These are phyloP conservation scores for Cordyceps militaris DNA, from an alignment of 2,329 filamentous ascomycete species.

Conservation along the genomic window DNA sequence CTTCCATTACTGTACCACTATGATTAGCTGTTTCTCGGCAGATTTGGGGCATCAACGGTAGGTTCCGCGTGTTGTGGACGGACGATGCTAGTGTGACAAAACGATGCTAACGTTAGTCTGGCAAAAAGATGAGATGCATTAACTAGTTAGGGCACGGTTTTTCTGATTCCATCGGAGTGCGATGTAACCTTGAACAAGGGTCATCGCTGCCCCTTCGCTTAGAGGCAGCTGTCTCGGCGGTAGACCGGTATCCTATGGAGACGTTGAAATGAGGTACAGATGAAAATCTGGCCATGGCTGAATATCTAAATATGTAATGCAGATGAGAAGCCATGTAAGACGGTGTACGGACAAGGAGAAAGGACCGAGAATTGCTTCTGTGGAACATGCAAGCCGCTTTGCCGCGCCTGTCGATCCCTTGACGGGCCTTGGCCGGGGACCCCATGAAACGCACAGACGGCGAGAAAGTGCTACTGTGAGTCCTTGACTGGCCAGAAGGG, in stretches of 20 bases:
- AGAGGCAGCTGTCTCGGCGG: not conserved
- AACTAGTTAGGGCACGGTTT: not conserved
- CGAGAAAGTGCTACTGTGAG: not conserved
- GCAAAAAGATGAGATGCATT: slow-evolving; percentile 5
- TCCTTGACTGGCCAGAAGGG: too few species aligned
- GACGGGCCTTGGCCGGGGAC: not conserved
- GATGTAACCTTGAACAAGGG: not conserved
- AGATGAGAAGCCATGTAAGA: not conserved
- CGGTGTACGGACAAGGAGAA: not conserved
- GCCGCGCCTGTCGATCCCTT: slow-evolving; percentile 1
- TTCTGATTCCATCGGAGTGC: not conserved
- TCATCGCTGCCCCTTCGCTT: not conserved
- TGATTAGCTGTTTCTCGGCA: not conserved
- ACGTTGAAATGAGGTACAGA: not conserved
- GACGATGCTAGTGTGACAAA: slow-evolving; percentile 2
- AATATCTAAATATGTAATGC: not conserved
- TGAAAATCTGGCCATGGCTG: not conserved
- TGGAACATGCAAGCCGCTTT: not conserved
- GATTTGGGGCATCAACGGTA: not conserved
- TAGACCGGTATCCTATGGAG: not conserved
- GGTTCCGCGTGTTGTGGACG: not conserved
- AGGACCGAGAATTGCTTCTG: not conserved
- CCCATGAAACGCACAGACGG: slow-evolving; percentile 1
- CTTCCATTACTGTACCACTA: not conserved
- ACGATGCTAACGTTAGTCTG: not conserved